A percentile compares a stretch with the other conserved stretches of the same genome.
These are phyloP conservation scores for Diospyros kaki DNA, from an alignment of 148 eudicot genomes.

Conservation along the genomic window DNA sequence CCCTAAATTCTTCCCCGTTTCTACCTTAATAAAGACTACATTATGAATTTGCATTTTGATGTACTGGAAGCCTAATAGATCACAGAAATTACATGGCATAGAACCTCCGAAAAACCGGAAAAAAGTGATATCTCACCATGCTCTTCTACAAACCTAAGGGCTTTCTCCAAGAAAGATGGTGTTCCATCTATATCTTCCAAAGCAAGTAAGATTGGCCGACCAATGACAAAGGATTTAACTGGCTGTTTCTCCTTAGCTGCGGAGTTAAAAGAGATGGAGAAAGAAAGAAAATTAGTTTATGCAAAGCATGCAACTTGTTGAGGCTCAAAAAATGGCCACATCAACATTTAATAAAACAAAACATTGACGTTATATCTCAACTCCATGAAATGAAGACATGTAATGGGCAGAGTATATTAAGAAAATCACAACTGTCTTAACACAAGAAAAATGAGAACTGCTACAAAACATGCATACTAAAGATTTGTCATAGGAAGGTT, in stretches of 20 bases:
- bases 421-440: neutral
- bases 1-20: neutral
- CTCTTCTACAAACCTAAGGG: slow-evolving; percentile 66
- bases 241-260: slow-evolving; percentile 55
- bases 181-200: slow-evolving; percentile 90
- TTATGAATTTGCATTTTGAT: neutral
- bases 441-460: neutral
- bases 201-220: slow-evolving; percentile 83
- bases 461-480: neutral
- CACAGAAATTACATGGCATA: neutral
- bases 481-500: neutral
- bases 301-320: neutral
- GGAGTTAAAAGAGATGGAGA: neutral
- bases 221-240: slow-evolving; percentile 62
- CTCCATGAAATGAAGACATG: neutral
- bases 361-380: neutral
- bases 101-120: neutral
- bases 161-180: slow-evolving; percentile 86
- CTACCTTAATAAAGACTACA: neutral
- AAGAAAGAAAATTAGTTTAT: neutral
- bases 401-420: neutral
- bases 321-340: neutral
- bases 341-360: neutral
- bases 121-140: slow-evolving; percentile 44
- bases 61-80: neutral